Percentiles rank a stretch among this genome's conserved stretches.
Conservation (phyloP, 495 filamentous ascomycete genomes). For the Letharia columbiana region DNA sequence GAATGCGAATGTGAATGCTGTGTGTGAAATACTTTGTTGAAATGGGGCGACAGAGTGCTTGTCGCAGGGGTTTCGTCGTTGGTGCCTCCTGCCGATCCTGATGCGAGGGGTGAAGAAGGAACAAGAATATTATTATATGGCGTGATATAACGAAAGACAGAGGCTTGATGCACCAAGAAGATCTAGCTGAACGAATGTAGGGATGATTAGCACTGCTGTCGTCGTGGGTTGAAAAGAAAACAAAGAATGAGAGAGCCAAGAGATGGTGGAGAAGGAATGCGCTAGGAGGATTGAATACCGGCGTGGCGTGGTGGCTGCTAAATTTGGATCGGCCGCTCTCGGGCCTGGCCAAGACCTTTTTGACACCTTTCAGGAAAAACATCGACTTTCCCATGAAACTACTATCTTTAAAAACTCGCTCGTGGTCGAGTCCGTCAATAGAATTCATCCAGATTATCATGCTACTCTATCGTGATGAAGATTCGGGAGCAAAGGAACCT, state of each 20-base stretch:
- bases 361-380: background rate
- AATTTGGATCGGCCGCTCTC: background rate
- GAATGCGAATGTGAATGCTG: conserved; percentile 1
- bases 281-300: conserved; percentile 10
- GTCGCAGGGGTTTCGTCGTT: conserved; percentile 1
- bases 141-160: conserved; percentile 13
- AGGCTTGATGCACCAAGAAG: background rate
- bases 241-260: background rate
- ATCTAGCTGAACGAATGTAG: conserved; percentile 11
- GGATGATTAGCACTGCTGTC: conserved; percentile 14
- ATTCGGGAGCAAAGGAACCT: background rate
- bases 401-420: background rate
- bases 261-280: conserved; percentile 3
- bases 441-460: background rate
- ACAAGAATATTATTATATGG: conserved; percentile 4
- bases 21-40: conserved; percentile 3
- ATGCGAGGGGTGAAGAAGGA: conserved; percentile 13
- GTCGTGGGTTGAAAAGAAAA: conserved; percentile 10
- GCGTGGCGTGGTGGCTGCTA: conserved; percentile 8
- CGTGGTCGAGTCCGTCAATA: background rate
- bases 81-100: conserved; percentile 17
- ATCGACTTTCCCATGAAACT: background rate
- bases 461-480: background rate
- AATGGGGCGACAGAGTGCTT: background rate
- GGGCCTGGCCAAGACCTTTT: background rate